Conservation (phyloP, 352 stramenopile genomes). For the Globisporangium orthogonon region DNA sequence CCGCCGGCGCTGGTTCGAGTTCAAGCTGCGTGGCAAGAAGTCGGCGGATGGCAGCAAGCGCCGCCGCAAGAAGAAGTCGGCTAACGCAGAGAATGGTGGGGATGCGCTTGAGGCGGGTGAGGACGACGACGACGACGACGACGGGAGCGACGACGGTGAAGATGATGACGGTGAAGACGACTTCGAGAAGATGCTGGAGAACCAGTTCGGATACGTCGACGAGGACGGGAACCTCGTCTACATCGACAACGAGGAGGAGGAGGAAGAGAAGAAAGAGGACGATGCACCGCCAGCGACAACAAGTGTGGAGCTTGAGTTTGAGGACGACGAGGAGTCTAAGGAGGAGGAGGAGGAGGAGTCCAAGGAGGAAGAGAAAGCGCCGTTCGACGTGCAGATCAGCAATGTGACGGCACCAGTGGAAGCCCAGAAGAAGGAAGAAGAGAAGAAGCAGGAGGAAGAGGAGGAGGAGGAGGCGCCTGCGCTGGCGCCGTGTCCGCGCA, state of each 20-base stretch:
- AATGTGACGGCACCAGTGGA: neutral
- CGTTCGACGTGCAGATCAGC: neutral
- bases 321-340: constrained; percentile 30
- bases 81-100: constrained; percentile 11
- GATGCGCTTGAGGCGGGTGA: constrained; percentile 21
- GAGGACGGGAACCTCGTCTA: constrained; percentile 94
- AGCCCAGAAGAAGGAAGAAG: constrained; percentile 8
- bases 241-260: constrained; percentile 86
- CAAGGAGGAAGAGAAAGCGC: neutral
- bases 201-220: constrained; percentile 95
- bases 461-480: constrained; percentile 21
- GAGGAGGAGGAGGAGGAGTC: constrained; percentile 20
- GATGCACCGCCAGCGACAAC: neutral
- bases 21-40: constrained; percentile 86
- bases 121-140: constrained; percentile 40
- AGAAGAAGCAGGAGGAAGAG: constrained; percentile 4
- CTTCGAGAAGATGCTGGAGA: constrained; percentile 76
- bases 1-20: constrained; percentile 93
- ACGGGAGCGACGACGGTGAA: constrained; percentile 30
- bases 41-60: constrained; percentile 46
- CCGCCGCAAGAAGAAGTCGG: constrained; percentile 55
- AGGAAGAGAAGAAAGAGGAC: constrained; percentile 21
- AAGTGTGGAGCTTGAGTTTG: neutral
- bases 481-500: constrained; percentile 65
- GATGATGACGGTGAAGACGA: constrained; percentile 79